Base-by-base conservation (phyloP, 768 basidiomycete species). In the Naganishia friedmannii region DNA sequence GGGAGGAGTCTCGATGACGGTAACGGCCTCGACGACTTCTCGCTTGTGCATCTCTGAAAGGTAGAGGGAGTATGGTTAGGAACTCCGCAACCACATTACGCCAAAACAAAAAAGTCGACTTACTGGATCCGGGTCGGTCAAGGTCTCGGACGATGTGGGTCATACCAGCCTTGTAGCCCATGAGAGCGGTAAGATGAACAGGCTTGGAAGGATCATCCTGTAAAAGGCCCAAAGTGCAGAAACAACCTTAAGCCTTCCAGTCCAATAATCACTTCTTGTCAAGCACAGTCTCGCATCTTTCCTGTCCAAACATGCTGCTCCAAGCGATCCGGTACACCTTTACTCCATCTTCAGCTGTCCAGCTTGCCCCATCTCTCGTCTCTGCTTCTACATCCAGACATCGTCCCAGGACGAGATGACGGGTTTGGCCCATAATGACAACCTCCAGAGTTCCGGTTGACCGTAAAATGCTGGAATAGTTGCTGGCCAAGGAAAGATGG, bases 141-240 rank as follows among this genome's bases (percentile, higher is more conserved):
- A 98, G 91, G 81, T 99, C 96, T 80, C 96, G 91, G 73, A 99
- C 94, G 77, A 99, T 87, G 82, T 99, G 96, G 83, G 93, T 97
- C 95, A 98, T 98, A 78, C 96, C 96, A 74, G 96, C 96, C 88
- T 99, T 99, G 90, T 97, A 99, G 77, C 95, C 96, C 89, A 99
- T 88, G 82, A 90, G 85, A 75, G 96, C 96, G 78, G 96, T 99
- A 84, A 99, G 87, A 85, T 99, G 96, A 72, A 95, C 93, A 69
- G 92, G 93, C 84, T 96, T 96, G 87, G 93, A 97, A 84, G 93
- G 88, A 86, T 99, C 95, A 88, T 99, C 96, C 95, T 96, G 75
- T 63, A 63, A 63, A 63, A 63, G 60, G 60, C 60, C 60, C 60
- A 63, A 45, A 42, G 29, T 65, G 54, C 32, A 45, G 34, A 26